Base-by-base conservation (phyloP, 148 eudicot species). In the Cornus florida region DNA sequence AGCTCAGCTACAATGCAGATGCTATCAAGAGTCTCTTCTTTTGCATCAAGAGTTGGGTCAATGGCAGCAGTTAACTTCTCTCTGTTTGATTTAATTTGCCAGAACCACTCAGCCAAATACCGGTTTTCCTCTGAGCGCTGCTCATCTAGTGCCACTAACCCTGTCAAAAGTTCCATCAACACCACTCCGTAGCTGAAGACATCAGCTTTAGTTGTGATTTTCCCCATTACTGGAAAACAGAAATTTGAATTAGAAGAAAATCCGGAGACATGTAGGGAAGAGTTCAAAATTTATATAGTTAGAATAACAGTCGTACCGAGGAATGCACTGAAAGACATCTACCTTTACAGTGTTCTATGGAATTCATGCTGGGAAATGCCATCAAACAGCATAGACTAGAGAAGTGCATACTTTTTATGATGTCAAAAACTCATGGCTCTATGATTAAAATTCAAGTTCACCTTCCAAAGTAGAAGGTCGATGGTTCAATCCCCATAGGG, bases 101-200 rank as follows among this genome's bases (percentile, higher is more conserved):
- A 87, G 79, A 93, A 91, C 95, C 95, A 93, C 77, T 89, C 98
- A 0, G 88, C 95, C 48, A 93, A 71, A 83, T 93, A 92, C 20
- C 91, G 89, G 48, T 80, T 90, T 75, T 92, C 92, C 78, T 93
- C 95, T 20, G 95, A 73, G 19, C 95, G 87, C 1, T 86, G 81
- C 77, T 91, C 98, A 31, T 93, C 98, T 1, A 93, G 90, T 72
- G 98, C 98, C 71, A 82, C 70, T 74, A 89, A 72, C 70, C 98
- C 95, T 0, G 98, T 93, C 73, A 93, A 57, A 7, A 93, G 87
- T 75, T 93, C 97, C 92, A 93, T 91, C n/a, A 93, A 76, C 46
- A 93, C 92, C 13, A 93, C 98, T 65, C 98, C 98, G 23, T 83
- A 93, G 86, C 95, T 91, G 86, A 93, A 93, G 10, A 93, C 98